Evolutionary conservation across 495 filamentous ascomycete genomes (phyloP).

Genomic region (Penicillium turbatum): DNA sequence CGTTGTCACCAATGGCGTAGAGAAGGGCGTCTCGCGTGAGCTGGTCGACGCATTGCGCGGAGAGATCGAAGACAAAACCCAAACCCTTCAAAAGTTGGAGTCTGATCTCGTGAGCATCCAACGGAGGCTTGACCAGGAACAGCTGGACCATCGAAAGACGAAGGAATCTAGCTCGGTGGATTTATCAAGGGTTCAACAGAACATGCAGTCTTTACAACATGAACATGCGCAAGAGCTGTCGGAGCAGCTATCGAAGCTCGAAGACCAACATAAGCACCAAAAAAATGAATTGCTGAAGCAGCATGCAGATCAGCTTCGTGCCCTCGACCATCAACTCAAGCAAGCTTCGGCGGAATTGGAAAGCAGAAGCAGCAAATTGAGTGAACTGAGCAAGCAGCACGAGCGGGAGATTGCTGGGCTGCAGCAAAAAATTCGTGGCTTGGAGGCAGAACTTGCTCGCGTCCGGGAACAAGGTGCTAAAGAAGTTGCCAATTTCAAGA

Average conservation of each 20-base stretch:
- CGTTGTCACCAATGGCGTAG: conserved; percentile 68
- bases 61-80: conserved; percentile 68
- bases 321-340: conserved; percentile 45
- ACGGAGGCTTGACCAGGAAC: conserved; percentile 69
- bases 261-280: conserved; percentile 43
- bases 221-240: conserved; percentile 60
- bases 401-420: conserved; percentile 62
- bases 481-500: conserved; percentile 54
- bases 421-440: conserved; percentile 51
- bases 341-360: conserved; percentile 50
- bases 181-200: conserved; percentile 58
- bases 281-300: conserved; percentile 45
- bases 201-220: conserved; percentile 67
- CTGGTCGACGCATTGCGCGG: conserved; percentile 76
- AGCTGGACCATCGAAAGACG: conserved; percentile 66
- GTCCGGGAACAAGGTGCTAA: conserved; percentile 47
- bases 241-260: conserved; percentile 45
- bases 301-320: conserved; percentile 47
- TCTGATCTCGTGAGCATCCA: conserved; percentile 61
- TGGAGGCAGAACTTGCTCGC: conserved; percentile 60
- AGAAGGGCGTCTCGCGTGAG: conserved; percentile 79
- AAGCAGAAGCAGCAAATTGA: conserved; percentile 38
- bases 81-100: conserved; percentile 64
- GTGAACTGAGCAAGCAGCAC: conserved; percentile 45
- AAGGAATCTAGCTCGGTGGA: conserved; percentile 66